Base-by-base conservation (phyloP, 2,329 filamentous ascomycete species). In the Camillea tinctor region DNA sequence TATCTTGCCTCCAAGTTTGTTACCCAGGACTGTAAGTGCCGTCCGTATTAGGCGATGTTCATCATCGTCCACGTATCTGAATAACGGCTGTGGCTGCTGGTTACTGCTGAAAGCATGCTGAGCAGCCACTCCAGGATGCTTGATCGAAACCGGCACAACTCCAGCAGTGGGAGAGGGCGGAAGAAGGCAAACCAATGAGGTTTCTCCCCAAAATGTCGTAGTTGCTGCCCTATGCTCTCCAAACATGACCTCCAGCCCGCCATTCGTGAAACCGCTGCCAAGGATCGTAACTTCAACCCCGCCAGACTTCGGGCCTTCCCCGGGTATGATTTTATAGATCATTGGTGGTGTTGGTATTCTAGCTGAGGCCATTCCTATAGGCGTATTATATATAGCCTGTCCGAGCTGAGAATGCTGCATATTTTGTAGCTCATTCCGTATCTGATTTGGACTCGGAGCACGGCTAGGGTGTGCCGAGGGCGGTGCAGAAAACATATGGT, bases 241-340 rank as follows among this genome's bases (percentile, higher is more conserved):
- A 73, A 97, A 97, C 75, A 93, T 90, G 57, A 97, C 91, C 63
- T 93, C 90, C 63, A 96, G 82, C 1, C 87, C 87, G 52, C 75
- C 90, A 62, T 84, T 88, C 64, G 87, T 88, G 72, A 97, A 96
- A 15, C 88, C 87, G 64, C 88, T 90, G 19, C 93, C 93, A 8
- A 96, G 80, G 58, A 95, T 85, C 0, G 91, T 94, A 2, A 97
- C 92, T 73, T 97, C 93, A 56, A 92, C 93, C 50, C 93, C 93
- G 60, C 93, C 93, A 40, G 86, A 86, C 60, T 88, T 91, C 6
- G 93, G 91, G 0, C 93, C 93, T 73, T 96, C 91, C 26, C 84
- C 84, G 0, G 93, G 93, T 40, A 95, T 91, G 62, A 97, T 83
- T 73, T 93, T 94, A 72, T 92, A 88, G 21, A 96, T 94, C 19